Evolutionary conservation across 2,329 filamentous ascomycete species (phyloP).

Genomic region (Microsporum ferrugineum): DNA sequence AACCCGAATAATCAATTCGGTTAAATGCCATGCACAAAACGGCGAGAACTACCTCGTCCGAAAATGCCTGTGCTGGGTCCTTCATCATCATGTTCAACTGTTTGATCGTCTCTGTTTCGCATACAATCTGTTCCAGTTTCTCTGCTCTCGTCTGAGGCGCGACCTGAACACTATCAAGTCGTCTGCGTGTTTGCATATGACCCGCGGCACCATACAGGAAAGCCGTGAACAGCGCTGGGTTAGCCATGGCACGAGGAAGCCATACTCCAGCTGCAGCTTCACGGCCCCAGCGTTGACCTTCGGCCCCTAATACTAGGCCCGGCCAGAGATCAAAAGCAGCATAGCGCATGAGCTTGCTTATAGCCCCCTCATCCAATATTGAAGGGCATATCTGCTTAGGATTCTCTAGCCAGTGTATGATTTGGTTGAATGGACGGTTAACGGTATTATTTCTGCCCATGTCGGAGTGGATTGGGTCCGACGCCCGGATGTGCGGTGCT

Average conservation of each 20-base stretch:
- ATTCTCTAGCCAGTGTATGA: constrained; percentile 11
- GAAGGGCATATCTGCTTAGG: constrained; percentile 12
- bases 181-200: constrained; percentile 15
- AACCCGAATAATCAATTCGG: constrained; percentile 15
- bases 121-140: constrained; percentile 15
- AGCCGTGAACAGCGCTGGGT: constrained; percentile 13
- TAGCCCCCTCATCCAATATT: constrained; percentile 12
- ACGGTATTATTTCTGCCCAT: neutral
- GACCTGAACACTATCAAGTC: constrained; percentile 10
- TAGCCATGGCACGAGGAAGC: constrained; percentile 14
- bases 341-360: constrained; percentile 16
- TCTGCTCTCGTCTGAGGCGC: constrained; percentile 14
- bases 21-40: constrained; percentile 22
- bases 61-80: constrained; percentile 14
- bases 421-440: constrained; percentile 12
- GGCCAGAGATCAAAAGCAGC: constrained; percentile 16
- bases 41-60: constrained; percentile 21
- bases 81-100: constrained; percentile 20
- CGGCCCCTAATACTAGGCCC: constrained; percentile 12
- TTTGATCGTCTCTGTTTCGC: constrained; percentile 19
- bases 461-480: neutral
- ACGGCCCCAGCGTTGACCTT: constrained; percentile 11
- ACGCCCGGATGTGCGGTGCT: neutral
- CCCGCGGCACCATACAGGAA: constrained; percentile 16
- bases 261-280: constrained; percentile 12